phyloP scores from a whole-genome alignment of 176 grass and related monocot genomes.

The Avena eriantha region DNA sequence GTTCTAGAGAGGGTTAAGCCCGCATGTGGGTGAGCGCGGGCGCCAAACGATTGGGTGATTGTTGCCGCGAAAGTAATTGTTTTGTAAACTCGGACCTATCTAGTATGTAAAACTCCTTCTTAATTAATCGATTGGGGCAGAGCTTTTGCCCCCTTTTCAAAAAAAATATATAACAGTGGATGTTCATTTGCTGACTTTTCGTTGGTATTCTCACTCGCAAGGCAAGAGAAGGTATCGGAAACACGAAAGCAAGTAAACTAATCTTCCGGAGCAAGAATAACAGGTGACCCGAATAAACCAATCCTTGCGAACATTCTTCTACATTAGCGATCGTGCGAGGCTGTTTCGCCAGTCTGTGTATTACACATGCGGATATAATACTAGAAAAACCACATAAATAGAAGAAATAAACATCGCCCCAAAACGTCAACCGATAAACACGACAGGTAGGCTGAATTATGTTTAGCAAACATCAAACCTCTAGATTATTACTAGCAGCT shows the following conservation, averaged over 20 bases:
- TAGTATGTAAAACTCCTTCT: too few species aligned
- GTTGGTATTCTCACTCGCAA: neutral
- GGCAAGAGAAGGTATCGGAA: neutral
- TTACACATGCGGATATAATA: too few species aligned
- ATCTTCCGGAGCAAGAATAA: slow-evolving; percentile 1
- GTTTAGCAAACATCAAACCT: neutral
- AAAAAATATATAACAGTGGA: neutral
- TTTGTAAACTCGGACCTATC: too few species aligned
- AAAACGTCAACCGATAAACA: neutral
- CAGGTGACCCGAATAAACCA: neutral
- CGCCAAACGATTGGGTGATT: too few species aligned
- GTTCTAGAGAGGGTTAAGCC: too few species aligned
- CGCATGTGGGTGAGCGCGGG: too few species aligned
- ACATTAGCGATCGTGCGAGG: slow-evolving; percentile 17
- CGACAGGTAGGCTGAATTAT: neutral
- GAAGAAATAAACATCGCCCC: neutral
- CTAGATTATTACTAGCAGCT: neutral
- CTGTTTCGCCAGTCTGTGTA: neutral
- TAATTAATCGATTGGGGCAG: too few species aligned
- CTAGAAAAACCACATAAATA: neutral
- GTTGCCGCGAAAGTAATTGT: too few species aligned
- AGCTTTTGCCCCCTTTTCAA: too few species aligned
- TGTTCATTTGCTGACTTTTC: neutral
- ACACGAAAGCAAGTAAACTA: neutral
- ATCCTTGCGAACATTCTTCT: slow-evolving; percentile 13